Evolutionary conservation across 2,329 filamentous ascomycete species (phyloP).

Genomic region (Penicillium crustosum): DNA sequence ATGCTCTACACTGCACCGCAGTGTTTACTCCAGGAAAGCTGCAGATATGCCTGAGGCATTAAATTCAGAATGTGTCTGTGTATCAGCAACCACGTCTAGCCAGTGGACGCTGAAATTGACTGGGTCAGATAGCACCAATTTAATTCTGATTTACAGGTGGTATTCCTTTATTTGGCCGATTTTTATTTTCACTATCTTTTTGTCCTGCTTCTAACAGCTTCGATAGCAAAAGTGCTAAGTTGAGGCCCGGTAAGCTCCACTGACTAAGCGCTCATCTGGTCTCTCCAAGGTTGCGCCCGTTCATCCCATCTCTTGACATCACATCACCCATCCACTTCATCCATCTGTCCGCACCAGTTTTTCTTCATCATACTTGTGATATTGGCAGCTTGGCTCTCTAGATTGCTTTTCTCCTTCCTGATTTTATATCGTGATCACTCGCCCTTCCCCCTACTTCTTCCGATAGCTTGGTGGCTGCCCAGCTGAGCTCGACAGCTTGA

Average conservation of each 20-base stretch:
- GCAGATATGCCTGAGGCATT: slow-evolving; percentile 7
- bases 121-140: not conserved
- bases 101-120: not conserved
- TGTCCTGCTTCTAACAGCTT: slow-evolving; percentile 7
- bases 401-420: slow-evolving; percentile 15
- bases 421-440: slow-evolving; percentile 18
- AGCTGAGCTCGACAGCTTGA: slow-evolving; percentile 35
- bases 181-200: not conserved
- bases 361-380: slow-evolving; percentile 19
- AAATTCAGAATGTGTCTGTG: not conserved
- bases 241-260: slow-evolving; percentile 26
- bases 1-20: not conserved
- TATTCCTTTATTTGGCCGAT: not conserved
- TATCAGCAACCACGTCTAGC: not conserved
- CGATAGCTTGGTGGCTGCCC: slow-evolving; percentile 31
- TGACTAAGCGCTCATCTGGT: slow-evolving; percentile 38
- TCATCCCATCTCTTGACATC: slow-evolving; percentile 41
- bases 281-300: slow-evolving; percentile 35
- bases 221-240: slow-evolving; percentile 5
- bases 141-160: not conserved
- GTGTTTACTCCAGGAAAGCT: slow-evolving; percentile 12
- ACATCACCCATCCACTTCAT: slow-evolving; percentile 36
- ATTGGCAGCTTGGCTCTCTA: slow-evolving; percentile 12
- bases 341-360: slow-evolving; percentile 17
- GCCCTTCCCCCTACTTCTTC: slow-evolving; percentile 29